A percentile compares a stretch with the other conserved stretches of the same genome.
Conservation (phyloP, 2,329 filamentous ascomycete species). For the Neonectria sp. region DNA sequence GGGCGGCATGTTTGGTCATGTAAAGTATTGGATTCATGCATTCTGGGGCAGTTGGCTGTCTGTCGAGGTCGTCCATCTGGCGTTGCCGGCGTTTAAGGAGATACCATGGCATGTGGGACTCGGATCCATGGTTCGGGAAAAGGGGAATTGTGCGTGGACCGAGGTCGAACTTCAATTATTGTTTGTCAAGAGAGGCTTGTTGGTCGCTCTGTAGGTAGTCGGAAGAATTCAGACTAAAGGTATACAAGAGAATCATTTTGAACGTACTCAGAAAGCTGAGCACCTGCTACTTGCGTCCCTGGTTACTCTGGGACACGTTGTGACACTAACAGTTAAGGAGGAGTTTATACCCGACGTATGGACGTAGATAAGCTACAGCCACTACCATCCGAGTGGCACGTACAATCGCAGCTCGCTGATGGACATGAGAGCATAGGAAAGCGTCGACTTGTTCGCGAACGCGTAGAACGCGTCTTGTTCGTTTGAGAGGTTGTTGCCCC, state of each 20-base stretch:
- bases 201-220: slow-evolving; percentile 31
- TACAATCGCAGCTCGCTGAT: neutral
- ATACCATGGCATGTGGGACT: slow-evolving; percentile 55
- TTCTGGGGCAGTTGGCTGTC: slow-evolving; percentile 51
- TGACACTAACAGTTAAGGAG: neutral
- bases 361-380: neutral
- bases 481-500: slow-evolving; percentile 38
- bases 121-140: slow-evolving; percentile 46
- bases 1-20: slow-evolving; percentile 48
- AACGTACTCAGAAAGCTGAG: neutral
- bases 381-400: neutral
- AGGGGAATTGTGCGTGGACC: slow-evolving; percentile 34
- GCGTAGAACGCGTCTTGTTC: slow-evolving; percentile 13
- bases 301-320: neutral
- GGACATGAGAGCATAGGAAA: neutral
- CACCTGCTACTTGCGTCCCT: neutral
- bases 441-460: neutral
- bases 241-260: slow-evolving; percentile 29
- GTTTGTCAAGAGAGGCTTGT: slow-evolving; percentile 34
- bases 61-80: slow-evolving; percentile 50
- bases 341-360: neutral
- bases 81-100: slow-evolving; percentile 58
- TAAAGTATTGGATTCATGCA: slow-evolving; percentile 55
- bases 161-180: slow-evolving; percentile 32
- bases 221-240: slow-evolving; percentile 24